A percentile compares a stretch with the other conserved stretches of the same genome.
phyloP scores from a whole-genome alignment of 805 yeast species.

The Suhomyces prunicola region DNA sequence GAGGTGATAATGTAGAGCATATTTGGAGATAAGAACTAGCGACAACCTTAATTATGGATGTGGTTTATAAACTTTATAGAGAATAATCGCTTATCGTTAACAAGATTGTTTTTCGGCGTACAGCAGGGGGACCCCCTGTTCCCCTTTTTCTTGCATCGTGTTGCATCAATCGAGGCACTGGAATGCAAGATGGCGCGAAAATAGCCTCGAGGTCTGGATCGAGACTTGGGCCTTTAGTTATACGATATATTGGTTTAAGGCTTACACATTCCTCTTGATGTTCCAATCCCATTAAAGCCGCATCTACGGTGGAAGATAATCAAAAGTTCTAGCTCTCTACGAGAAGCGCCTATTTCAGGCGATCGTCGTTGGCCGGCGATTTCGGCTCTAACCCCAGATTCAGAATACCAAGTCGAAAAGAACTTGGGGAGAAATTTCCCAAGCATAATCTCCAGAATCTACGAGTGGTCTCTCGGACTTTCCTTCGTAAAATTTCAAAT shows the following conservation, averaged over 20 bases:
- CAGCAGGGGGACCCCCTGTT: background rate
- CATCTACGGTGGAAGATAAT: background rate
- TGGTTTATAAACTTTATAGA: background rate
- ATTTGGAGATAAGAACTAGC: background rate
- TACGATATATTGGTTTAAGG: background rate
- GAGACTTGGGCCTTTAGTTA: background rate
- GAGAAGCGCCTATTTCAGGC: background rate
- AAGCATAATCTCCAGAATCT: constrained; percentile 51
- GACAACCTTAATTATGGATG: background rate
- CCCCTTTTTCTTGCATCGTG: background rate
- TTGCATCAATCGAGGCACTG: background rate
- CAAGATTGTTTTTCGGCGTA: background rate
- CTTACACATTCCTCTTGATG: background rate
- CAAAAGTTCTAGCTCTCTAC: background rate
- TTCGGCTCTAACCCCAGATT: constrained; percentile 48
- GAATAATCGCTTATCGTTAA: background rate
- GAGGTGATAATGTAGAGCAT: background rate
- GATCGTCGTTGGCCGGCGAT: constrained; percentile 19
- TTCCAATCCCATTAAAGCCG: background rate
- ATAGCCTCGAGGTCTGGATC: background rate
- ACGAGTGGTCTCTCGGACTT: constrained; percentile 26
- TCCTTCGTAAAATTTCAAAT: background rate
- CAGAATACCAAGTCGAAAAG: constrained; percentile 48
- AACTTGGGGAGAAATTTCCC: constrained; percentile 52
- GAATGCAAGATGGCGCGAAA: background rate